Conservation (phyloP, 2,329 filamentous ascomycete genomes). For the Neurospora crassa region DNA sequence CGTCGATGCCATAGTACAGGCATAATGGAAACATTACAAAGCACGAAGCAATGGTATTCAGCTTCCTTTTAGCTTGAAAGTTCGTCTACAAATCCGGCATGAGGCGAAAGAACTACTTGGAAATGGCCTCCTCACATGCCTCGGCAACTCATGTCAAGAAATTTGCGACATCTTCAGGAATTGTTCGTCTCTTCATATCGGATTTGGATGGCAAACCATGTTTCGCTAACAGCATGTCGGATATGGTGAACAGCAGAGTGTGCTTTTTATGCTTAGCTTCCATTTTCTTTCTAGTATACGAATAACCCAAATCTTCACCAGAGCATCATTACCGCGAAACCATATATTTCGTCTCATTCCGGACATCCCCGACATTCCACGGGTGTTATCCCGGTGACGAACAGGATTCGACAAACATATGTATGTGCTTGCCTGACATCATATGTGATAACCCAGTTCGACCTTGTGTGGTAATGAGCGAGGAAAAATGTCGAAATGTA, state of each 20-base stretch:
- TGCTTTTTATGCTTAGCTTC: background rate
- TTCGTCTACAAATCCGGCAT: background rate
- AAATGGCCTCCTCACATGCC: background rate
- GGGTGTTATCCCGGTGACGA: background rate
- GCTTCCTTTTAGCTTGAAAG: constrained; percentile 2
- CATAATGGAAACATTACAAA: background rate
- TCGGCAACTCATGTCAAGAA: background rate
- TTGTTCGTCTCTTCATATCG: background rate
- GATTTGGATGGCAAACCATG: background rate
- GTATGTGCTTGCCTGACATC: background rate
- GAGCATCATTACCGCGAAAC: background rate
- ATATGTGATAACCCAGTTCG: background rate
- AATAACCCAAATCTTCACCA: background rate
- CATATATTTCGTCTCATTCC: background rate
- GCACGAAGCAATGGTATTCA: background rate
- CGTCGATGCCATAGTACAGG: background rate
- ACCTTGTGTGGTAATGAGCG: background rate
- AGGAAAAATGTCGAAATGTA: background rate
- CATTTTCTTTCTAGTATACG: background rate
- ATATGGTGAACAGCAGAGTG: background rate
- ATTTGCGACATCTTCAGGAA: background rate
- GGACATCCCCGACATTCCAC: background rate
- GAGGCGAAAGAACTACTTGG: background rate
- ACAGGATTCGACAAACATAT: background rate
- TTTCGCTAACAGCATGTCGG: background rate